A percentile compares a stretch with the other conserved stretches of the same genome.
These are phyloP conservation scores for Catunica adiposa DNA, from an alignment of 2,329 filamentous ascomycete species.

Conservation along the genomic window DNA sequence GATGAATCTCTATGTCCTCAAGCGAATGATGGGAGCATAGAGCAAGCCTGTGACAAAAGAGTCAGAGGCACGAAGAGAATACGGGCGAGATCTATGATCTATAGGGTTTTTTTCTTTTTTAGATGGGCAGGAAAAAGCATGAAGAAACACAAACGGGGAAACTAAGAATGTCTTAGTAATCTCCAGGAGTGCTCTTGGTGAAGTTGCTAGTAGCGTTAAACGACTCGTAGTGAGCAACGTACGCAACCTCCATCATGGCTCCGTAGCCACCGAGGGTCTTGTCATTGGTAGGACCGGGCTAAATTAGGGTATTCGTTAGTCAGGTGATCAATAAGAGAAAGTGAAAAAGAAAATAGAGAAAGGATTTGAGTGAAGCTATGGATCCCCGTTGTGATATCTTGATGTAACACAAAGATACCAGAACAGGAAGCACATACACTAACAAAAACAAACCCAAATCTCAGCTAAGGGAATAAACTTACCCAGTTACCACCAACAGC, in stretches of 20 bases:
- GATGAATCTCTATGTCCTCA: not conserved
- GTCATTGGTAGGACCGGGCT: conserved; percentile 34
- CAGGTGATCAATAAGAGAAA: conserved; percentile 4
- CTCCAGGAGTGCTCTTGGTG: conserved; percentile 1
- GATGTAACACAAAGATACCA: not conserved
- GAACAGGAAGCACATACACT: not conserved
- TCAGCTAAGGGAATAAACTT: conserved; percentile 18
- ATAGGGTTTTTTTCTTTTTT: not conserved
- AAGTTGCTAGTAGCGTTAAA: not conserved
- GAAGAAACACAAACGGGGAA: conserved; percentile 6
- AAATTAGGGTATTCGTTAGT: conserved; percentile 6
- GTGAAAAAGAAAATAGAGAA: no score
- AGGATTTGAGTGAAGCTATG: not conserved
- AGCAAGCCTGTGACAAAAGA: not conserved
- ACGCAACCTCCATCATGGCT: conserved; percentile 18
- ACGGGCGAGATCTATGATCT: not conserved
- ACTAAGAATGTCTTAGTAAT: not conserved
- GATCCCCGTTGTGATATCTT: not conserved
- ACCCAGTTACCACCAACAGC: conserved; percentile 39
- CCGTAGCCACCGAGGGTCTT: conserved; percentile 28
- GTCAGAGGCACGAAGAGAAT: not conserved
- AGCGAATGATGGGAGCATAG: not conserved
- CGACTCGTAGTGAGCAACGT: conserved; percentile 17
- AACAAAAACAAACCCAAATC: not conserved
- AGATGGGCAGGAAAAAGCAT: not conserved